Evolutionary conservation across 2,329 filamentous ascomycete species (phyloP).

Genomic region (Colletotrichum lupini): DNA sequence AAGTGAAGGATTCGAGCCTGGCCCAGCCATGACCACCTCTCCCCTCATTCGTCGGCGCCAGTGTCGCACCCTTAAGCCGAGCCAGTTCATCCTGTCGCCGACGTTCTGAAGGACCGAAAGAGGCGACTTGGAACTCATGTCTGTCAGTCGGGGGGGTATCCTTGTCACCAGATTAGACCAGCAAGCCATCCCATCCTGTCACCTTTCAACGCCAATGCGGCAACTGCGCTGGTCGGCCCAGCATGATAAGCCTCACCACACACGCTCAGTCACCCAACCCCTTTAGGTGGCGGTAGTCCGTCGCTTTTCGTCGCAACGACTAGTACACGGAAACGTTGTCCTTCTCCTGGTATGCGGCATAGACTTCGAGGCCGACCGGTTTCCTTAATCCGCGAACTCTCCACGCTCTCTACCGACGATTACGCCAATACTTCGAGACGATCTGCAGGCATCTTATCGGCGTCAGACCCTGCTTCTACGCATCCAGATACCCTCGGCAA

Average conservation of each 20-base stretch:
- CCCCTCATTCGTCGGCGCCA: slow-evolving; percentile 23
- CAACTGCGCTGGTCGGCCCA: slow-evolving; percentile 2
- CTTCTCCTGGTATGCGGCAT: neutral
- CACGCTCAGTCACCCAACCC: slow-evolving; percentile 24
- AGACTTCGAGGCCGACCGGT: neutral
- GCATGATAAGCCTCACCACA: slow-evolving; percentile 35
- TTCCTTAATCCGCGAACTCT: neutral
- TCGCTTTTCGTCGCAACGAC: neutral
- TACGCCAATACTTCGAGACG: neutral
- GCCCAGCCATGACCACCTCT: neutral
- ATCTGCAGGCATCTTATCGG: neutral
- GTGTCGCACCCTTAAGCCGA: neutral
- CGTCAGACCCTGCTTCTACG: neutral
- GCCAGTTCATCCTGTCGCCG: slow-evolving; percentile 24
- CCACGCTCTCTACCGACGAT: neutral
- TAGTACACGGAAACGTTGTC: neutral
- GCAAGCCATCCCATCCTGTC: slow-evolving; percentile 22
- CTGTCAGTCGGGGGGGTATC: slow-evolving; percentile 16
- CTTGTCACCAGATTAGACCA: slow-evolving; percentile 31
- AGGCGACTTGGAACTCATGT: neutral
- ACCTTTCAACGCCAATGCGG: slow-evolving; percentile 32
- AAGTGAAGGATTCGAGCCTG: slow-evolving; percentile 2
- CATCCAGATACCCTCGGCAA: slow-evolving; percentile 2
- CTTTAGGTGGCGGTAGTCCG: slow-evolving; percentile 9
- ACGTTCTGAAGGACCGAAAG: neutral